Base-by-base conservation (phyloP, 306 rosid species). In the Corylus heterophylla region DNA sequence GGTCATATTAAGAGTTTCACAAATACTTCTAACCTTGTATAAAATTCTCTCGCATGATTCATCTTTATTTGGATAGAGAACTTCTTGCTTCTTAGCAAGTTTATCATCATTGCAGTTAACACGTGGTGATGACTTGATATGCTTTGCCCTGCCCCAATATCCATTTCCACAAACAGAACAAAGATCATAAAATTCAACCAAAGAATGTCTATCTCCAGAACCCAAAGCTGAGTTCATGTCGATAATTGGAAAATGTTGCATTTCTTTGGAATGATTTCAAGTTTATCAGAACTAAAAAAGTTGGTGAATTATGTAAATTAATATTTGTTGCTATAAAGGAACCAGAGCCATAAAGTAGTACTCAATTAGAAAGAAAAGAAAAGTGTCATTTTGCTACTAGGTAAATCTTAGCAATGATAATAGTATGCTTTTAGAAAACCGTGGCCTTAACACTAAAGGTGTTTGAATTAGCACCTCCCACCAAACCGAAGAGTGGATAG, bases 401-500 rank as follows among this genome's bases (percentile, higher is more conserved):
- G 13, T 25, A 8, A 35, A 74, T 61, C 62, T 35, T 18, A 44
- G 77, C 48, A 69, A 48, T 18, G 37, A 29, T 50, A 77, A 59
- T 59, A 59, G 17, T 62, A 13, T 18, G 4, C 45, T 31, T 63
- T 12, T 0, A 22, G 25, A 22, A 22, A 22, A 1, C 29, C 29
- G 11, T 22, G 66, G 35, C 16, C 66, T 22, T 11, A 10, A 20
- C 66, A 11, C 35, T 69, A 61, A 69, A 31, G 71, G 61, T 51
- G 49, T 73, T 74, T 81, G 56, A 63, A 75, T 58, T 78, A 74
- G 18, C 73, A 86, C 98, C 97, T 87, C 81, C 88, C 90, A 74
- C 97, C 95, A 61, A 93, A 93, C 61, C 98, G 94, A 81, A 93
- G 92, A 48, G 95, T 89, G 81, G 98, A 93, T 50, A 93, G 89